These are phyloP conservation scores for Apiospora pterosperma DNA, from an alignment of 2,329 filamentous ascomycete genomes.

Conservation along the genomic window DNA sequence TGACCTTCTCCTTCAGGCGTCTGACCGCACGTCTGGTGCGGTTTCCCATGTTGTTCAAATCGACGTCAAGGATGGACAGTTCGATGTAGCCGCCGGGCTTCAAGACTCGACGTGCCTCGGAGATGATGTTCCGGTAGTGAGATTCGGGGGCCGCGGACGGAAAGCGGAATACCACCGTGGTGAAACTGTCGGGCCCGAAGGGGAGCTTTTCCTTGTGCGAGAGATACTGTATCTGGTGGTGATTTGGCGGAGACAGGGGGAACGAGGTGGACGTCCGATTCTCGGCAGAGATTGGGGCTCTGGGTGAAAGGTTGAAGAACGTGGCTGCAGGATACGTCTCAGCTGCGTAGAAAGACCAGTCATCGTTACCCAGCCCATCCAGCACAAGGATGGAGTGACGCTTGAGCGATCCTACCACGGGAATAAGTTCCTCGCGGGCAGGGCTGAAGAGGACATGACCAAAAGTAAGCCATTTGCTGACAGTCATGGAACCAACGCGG, in stretches of 20 bases:
- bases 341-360: conserved; percentile 85
- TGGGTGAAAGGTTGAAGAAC: conserved; percentile 72
- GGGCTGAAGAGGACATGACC: conserved; percentile 81
- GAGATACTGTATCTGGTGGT: conserved; percentile 69
- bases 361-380: conserved; percentile 81
- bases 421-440: conserved; percentile 65
- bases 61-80: conserved; percentile 72
- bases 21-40: conserved; percentile 66
- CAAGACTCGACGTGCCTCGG: conserved; percentile 73
- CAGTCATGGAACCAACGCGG: conserved; percentile 76
- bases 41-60: conserved; percentile 79
- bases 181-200: conserved; percentile 73
- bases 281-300: conserved; percentile 47
- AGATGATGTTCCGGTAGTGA: conserved; percentile 67
- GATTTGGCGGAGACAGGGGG: conserved; percentile 61
- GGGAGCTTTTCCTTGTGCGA: conserved; percentile 66
- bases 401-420: conserved; percentile 47
- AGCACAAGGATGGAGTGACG: conserved; percentile 69
- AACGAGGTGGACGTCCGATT: conserved; percentile 42
- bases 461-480: conserved; percentile 85
- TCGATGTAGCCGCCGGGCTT: conserved; percentile 79
- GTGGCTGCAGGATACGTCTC: conserved; percentile 73
- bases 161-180: conserved; percentile 73
- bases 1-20: conserved; percentile 68
- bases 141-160: conserved; percentile 65